Base-by-base conservation (phyloP, 2,329 filamentous ascomycete species). In the Didymella pomorum region DNA sequence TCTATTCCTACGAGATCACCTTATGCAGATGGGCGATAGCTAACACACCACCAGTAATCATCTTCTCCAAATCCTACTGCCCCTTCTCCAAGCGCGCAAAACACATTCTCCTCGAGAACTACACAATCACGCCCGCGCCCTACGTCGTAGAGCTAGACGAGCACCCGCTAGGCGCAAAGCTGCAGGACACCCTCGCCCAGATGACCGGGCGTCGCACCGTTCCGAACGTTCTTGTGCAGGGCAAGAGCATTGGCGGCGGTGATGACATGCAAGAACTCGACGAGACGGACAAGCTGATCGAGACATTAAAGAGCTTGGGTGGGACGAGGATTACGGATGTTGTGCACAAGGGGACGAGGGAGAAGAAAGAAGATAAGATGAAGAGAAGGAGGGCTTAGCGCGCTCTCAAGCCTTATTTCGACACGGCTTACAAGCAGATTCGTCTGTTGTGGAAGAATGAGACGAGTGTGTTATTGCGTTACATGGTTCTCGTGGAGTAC, bases 41-140 rank as follows among this genome's bases (percentile, higher is more conserved):
- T 69, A 58, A 69, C 23, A 8, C 14, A 3, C 26, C 6, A 37
- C 14, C 65, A 95, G 92, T 98, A 60, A 91, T 97, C 75, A 92
- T 99, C 69, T 98, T 98, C 81, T 97, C 93, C 64, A 98, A 99
- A 79, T 87, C 90, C 1, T 97, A 94, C 79, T 99, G 95, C 77
- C 92, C 90, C 0, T 89, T 86, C 79, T 97, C 93, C 50, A 89
- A 88, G 73, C 88, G 87, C 67, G 95, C 95, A 44, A 99, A 99
- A 79, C 82, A 83, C 42, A 85, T 98, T 55, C 85, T 99, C 39
- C 86, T 97, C 41, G 87, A 93, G 21, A 89, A 90, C 68, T 98
- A 98, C 81, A 82, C 82, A 53, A 96, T 99, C 73, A 85, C 87
- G 0, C 95, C 95, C 0, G 79, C 86, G 11, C 95, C 95, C 0